These are phyloP conservation scores for Nannizziopsis arthrosporioides DNA, from an alignment of 2,329 filamentous ascomycete species.

Conservation along the genomic window DNA sequence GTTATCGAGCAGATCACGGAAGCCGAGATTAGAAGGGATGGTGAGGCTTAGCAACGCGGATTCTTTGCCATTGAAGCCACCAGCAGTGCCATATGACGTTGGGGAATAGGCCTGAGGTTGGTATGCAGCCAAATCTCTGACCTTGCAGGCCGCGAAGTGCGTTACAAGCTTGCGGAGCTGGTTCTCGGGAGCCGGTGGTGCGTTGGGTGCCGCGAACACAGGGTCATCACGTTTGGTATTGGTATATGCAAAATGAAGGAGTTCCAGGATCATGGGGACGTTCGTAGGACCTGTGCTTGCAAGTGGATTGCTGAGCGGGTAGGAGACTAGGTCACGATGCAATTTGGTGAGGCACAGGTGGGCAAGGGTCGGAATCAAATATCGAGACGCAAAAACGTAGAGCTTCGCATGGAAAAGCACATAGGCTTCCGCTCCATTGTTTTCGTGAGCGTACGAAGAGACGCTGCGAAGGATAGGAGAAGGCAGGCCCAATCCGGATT, in stretches of 20 bases:
- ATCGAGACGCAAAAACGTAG: conserved; percentile 34
- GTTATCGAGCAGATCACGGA: conserved; percentile 28
- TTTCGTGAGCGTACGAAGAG: conserved; percentile 9
- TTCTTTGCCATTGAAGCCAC: conserved; percentile 15
- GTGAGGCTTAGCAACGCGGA: not conserved
- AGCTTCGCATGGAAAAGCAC: conserved; percentile 35
- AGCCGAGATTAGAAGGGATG: conserved; percentile 19
- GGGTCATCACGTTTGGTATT: conserved; percentile 32
- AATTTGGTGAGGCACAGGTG: conserved; percentile 32
- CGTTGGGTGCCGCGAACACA: conserved; percentile 22
- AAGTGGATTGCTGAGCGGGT: conserved; percentile 18
- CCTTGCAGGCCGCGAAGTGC: conserved; percentile 32
- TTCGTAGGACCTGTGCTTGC: conserved; percentile 15
- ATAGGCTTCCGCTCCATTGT: conserved; percentile 22
- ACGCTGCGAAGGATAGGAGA: conserved; percentile 11
- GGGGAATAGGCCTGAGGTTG: conserved; percentile 11
- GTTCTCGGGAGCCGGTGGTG: conserved; percentile 25
- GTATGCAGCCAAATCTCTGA: conserved; percentile 29
- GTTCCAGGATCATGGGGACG: conserved; percentile 27
- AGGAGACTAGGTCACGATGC: conserved; percentile 27
- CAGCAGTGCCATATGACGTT: conserved; percentile 4
- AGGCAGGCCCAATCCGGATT: conserved; percentile 8
- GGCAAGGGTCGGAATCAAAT: conserved; percentile 31
- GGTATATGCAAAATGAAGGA: conserved; percentile 31
- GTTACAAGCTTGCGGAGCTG: conserved; percentile 31